These are phyloP conservation scores for Marasmius oreades DNA, from an alignment of 1,284 basidiomycete genomes.

Conservation along the genomic window DNA sequence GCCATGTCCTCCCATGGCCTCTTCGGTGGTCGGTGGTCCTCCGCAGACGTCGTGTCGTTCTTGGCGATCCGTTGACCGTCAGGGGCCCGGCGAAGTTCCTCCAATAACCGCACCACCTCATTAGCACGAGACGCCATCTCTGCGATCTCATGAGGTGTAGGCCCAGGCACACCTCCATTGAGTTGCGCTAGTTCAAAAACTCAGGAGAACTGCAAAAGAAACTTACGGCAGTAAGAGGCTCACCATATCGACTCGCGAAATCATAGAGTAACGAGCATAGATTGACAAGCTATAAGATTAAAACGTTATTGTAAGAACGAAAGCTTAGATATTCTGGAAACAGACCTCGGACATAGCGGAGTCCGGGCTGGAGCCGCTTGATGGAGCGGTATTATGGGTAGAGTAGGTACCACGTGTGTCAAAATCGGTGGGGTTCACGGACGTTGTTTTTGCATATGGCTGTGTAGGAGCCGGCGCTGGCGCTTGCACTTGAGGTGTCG, in stretches of 20 bases:
- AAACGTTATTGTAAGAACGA: slow-evolving; percentile 15
- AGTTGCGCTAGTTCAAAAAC: slow-evolving; percentile 35
- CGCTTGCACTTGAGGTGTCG: not conserved
- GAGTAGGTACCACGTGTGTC: slow-evolving; percentile 25
- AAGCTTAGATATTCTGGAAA: slow-evolving; percentile 13
- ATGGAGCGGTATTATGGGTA: slow-evolving; percentile 23
- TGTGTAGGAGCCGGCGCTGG: slow-evolving; percentile 2
- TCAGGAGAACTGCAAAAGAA: slow-evolving; percentile 6
- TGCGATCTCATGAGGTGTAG: slow-evolving; percentile 49
- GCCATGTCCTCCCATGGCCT: slow-evolving; percentile 74
- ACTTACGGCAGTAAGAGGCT: slow-evolving; percentile 19
- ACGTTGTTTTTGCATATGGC: slow-evolving; percentile 27
- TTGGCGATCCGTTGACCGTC: slow-evolving; percentile 32
- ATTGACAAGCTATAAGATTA: slow-evolving; percentile 55
- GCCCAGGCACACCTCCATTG: slow-evolving; percentile 46
- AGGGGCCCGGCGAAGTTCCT: slow-evolving; percentile 48
- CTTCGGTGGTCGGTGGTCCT: slow-evolving; percentile 59
- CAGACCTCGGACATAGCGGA: slow-evolving; percentile 38
- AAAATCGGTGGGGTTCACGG: slow-evolving; percentile 33
- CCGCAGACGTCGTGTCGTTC: slow-evolving; percentile 26
- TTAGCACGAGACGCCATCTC: slow-evolving; percentile 66
- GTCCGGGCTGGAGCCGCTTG: slow-evolving; percentile 29
- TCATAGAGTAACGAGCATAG: slow-evolving; percentile 56
- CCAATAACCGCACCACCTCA: slow-evolving; percentile 61
- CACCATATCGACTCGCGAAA: slow-evolving; percentile 67